Percentiles rank a stretch among this genome's conserved stretches.
These are phyloP conservation scores for Albifimbria verrucaria DNA, from an alignment of 2,329 filamentous ascomycete genomes.

Conservation along the genomic window DNA sequence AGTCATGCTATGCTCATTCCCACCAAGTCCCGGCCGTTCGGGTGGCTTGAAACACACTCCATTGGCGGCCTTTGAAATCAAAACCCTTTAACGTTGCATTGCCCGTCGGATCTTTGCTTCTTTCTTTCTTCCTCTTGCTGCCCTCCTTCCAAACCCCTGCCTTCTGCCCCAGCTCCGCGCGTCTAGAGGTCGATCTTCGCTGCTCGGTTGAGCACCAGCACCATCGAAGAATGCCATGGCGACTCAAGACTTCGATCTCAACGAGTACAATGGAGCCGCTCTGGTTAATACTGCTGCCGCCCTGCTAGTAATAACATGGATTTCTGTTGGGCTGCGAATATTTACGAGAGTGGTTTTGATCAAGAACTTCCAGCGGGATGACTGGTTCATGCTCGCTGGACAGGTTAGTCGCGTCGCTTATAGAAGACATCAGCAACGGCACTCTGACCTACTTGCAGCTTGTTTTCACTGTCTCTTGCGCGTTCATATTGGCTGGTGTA, in stretches of 20 bases:
- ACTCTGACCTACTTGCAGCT: slow-evolving; percentile 25
- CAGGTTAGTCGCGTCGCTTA: slow-evolving; percentile 42
- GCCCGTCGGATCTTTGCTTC: slow-evolving; percentile 5
- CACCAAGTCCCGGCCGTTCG: background rate
- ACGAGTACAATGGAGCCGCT: slow-evolving; percentile 34
- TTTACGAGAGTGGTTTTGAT: slow-evolving; percentile 42
- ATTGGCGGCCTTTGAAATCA: background rate
- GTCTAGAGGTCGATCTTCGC: background rate
- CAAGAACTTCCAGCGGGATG: slow-evolving; percentile 45
- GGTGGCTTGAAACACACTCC: background rate
- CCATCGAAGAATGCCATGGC: slow-evolving; percentile 24
- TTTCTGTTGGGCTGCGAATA: slow-evolving; percentile 39
- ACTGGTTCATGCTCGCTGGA: slow-evolving; percentile 50
- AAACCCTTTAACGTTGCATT: background rate
- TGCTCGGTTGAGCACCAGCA: background rate
- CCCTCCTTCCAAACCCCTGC: background rate
- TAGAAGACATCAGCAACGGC: too few species aligned
- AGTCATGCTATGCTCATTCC: background rate
- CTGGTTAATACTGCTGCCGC: slow-evolving; percentile 32
- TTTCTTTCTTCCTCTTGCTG: background rate
- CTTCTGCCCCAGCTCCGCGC: background rate
- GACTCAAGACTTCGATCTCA: slow-evolving; percentile 26
- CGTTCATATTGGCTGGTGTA: slow-evolving; percentile 42
- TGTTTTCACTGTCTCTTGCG: slow-evolving; percentile 45
- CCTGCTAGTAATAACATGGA: slow-evolving; percentile 37